Conservation (phyloP, 257 asterid species). For the Nicotiana tomentosiformis region DNA sequence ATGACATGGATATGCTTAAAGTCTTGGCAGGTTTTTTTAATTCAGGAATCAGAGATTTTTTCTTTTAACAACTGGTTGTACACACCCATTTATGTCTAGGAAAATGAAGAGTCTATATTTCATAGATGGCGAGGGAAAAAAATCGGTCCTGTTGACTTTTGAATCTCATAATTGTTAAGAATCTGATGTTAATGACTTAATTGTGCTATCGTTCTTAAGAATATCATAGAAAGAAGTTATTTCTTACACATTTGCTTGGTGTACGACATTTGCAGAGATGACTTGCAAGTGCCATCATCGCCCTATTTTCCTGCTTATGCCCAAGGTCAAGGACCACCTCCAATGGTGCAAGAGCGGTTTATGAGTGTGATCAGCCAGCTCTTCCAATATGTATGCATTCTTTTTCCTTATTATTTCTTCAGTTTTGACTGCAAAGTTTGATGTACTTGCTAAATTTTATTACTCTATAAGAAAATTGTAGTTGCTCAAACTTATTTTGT, state of each 20-base stretch:
- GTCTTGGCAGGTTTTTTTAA: too few relatives aligned
- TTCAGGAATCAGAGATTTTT: too few relatives aligned
- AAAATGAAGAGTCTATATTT: too few relatives aligned
- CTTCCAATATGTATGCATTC: conserved; percentile 63
- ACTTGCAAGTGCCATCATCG: conserved; percentile 75
- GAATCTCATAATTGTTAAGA: too few relatives aligned
- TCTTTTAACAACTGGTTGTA: too few relatives aligned
- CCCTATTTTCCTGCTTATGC: conserved; percentile 76
- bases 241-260: neutral
- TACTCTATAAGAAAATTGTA: neutral
- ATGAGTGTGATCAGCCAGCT: conserved; percentile 92
- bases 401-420: neutral
- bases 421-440: neutral
- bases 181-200: too few relatives aligned
- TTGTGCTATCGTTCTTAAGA: too few relatives aligned
- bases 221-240: too few relatives aligned
- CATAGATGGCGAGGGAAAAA: too few relatives aligned
- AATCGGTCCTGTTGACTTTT: too few relatives aligned
- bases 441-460: conserved; percentile 5
- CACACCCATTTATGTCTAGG: too few relatives aligned
- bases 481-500: neutral
- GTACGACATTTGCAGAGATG: conserved; percentile 45
- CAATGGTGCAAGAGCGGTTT: conserved; percentile 80
- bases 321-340: conserved; percentile 91
- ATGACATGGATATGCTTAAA: too few relatives aligned